Evolutionary conservation across 208 protist species (phyloP), one percentile per base, ranked within the genome.

Genomic region (Wallacemonas rigidus): DNA sequence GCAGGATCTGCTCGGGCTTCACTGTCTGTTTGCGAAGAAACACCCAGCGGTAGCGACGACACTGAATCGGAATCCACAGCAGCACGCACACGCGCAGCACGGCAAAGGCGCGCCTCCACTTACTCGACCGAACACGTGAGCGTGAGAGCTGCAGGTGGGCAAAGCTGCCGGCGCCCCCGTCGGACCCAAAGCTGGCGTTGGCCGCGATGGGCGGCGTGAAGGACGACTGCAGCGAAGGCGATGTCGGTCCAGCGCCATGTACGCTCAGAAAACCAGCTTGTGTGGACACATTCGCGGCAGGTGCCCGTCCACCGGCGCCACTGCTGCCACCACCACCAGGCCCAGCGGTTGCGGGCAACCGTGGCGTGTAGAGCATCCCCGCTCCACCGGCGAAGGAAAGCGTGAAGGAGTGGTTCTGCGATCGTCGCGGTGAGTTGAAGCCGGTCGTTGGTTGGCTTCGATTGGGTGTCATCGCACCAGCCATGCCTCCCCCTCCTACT

Each of bases 1-100:
- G 44, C 58, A 71, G 75, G 35, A 74, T 56, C 70, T 67, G 74
- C 36, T 77, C 64, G 15, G 62, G 60, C 45, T 40, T 48, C 40
- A 26, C 11, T 44, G 55, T 38, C 48, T 81, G 67, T 45, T 47
- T 68, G 39, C 45, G 82, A 43, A 17, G 47, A 48, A 80, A 74
- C 44, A 75, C 48, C 76, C 79, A 80, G 58, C 71, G 61, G 14
- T 85, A 90, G 41, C 90, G 85, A 8, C 61, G 65, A 43, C 69
- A 71, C 57, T 86, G 75, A 17, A 88, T 45, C 0, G 74, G 58
- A 9, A 83, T 70, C 79, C 81, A 91, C 47, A 95, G 68, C 63
- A 80, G 67, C 62, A 92, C 72, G 41, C 76, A 90, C 2, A 91
- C 77, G 12, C 81, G 81, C 35, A 95, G 74, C 50, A 76, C 79